These are phyloP conservation scores for Gastrodia elata DNA, from an alignment of 106 monocot genomes.

Conservation along the genomic window DNA sequence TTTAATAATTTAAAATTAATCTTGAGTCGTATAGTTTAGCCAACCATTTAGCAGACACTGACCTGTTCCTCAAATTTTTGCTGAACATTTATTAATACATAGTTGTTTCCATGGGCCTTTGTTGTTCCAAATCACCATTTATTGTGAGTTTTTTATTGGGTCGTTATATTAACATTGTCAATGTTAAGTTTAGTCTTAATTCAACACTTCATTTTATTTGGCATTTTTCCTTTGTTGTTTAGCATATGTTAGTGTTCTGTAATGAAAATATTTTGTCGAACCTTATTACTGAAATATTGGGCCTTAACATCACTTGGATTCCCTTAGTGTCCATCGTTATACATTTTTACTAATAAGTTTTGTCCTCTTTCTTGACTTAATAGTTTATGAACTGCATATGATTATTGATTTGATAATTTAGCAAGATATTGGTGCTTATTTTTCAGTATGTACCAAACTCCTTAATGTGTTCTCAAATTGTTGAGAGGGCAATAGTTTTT, in stretches of 20 bases:
- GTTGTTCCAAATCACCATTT: neutral
- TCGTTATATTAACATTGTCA: neutral
- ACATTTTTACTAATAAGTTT: neutral
- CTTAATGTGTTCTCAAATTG: neutral
- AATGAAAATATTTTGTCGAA: neutral
- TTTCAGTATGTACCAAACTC: neutral
- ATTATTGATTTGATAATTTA: neutral
- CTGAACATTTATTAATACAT: no score
- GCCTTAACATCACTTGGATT: neutral
- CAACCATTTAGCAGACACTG: neutral
- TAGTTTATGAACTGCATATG: conserved; percentile 1
- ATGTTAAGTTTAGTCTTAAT: neutral
- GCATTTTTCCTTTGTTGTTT: neutral
- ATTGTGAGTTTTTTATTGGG: neutral
- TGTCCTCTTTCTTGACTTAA: neutral
- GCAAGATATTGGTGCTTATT: neutral
- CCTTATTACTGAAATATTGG: neutral
- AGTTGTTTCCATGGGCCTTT: neutral
- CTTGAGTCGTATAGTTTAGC: neutral
- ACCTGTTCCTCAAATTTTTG: neutral
- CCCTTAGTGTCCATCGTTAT: neutral
- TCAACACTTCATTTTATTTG: neutral
- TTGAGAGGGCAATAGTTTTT: neutral
- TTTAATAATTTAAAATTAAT: neutral
- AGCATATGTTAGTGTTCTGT: neutral